Base-by-base conservation (phyloP, 441 rosid species). In the Populus hybrid region DNA sequence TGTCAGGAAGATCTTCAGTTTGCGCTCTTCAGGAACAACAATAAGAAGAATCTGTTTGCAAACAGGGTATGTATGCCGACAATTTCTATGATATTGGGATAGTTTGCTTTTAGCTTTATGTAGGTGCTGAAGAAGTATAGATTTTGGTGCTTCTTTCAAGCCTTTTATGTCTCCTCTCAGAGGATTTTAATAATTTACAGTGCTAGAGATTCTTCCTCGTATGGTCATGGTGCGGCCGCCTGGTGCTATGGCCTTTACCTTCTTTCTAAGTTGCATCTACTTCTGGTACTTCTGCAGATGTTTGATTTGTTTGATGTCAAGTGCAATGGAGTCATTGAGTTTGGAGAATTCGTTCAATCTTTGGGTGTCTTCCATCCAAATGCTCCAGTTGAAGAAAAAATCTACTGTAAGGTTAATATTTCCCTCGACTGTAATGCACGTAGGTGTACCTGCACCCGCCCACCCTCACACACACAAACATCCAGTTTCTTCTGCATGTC, bases 321-420 rank as follows among this genome's bases (percentile, higher is more conserved):
- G 85, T 87, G 88, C 77, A 93, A 93, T 86, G 97, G 99, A 69
- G 99, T 92, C 14, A 91, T 94, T 0, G 94, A 90, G 69, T 94
- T 92, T 76, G 97, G 95, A 3, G 99, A 93, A 76, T 93, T 94
- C 67, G 94, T 94, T 59, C 87, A 95, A 84, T 93, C 99, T 23
- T 79, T 94, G 11, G 86, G 94, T 3, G 83, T 93, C 59, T 94
- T 94, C 77, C 99, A 93, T 82, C 97, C 97, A 40, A 81, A 81
- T 76, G 91, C 99, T 73, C 86, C 87, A 0, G 79, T 87, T 4
- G 90, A 81, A 20, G 94, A 90, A 16, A 94, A 94, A 85, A 85
- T 85, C 23, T 79, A 86, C 74, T 94, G 99, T 94, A 73, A 86
- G 87, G 73, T 75, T 75, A 53, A 14, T 65, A 74, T 65, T 68